Conservation (phyloP, 306 rosid species). For the Cotoneaster glaucophyllus region DNA sequence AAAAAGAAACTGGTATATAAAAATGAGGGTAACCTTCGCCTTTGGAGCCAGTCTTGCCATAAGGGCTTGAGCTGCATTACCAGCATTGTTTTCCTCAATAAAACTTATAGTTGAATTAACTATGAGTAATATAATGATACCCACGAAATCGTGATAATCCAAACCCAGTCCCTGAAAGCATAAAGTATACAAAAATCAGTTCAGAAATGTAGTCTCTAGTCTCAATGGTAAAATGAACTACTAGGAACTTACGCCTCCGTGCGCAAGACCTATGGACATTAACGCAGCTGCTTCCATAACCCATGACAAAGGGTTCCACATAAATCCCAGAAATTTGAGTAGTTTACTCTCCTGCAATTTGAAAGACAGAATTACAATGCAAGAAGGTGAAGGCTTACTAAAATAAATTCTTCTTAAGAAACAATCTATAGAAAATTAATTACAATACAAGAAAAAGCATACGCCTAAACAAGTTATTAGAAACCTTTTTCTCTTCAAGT, state of each 20-base stretch:
- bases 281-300: constrained; percentile 28
- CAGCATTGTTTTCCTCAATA: constrained; percentile 22
- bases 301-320: constrained; percentile 28
- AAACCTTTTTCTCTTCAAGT: constrained; percentile 19
- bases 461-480: background rate
- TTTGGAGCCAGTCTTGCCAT: constrained; percentile 27
- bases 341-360: constrained; percentile 14
- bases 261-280: constrained; percentile 14
- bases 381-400: background rate
- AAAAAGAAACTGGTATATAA: background rate
- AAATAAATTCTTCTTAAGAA: background rate
- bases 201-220: background rate
- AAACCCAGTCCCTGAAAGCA: constrained; percentile 11
- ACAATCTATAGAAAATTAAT: background rate
- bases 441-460: background rate
- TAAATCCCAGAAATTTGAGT: constrained; percentile 15
- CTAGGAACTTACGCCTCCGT: constrained; percentile 9
- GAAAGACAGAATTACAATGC: background rate
- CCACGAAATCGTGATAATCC: constrained; percentile 12
- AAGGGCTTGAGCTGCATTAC: constrained; percentile 22
- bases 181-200: background rate
- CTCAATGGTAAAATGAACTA: background rate
- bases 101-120: constrained; percentile 24
- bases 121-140: constrained; percentile 8
- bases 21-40: constrained; percentile 8